phyloP scores from a whole-genome alignment of 768 basidiomycete species.

The Coprinopsis sp. region DNA sequence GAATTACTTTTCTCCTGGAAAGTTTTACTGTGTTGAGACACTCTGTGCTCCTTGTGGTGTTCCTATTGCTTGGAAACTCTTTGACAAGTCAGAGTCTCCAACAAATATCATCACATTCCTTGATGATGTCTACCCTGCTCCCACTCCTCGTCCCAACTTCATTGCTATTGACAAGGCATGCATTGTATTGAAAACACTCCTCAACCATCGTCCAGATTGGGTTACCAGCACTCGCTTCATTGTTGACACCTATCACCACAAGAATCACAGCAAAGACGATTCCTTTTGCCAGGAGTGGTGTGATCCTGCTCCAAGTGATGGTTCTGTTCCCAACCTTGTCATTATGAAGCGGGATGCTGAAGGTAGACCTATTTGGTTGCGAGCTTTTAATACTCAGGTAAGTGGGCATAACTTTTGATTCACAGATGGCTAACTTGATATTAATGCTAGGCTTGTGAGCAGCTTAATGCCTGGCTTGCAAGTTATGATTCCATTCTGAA shows the following conservation, averaged over 20 bases:
- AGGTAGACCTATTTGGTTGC: not conserved
- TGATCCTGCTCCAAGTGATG: conserved; percentile 18
- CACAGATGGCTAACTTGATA: too few species aligned
- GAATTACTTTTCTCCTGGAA: conserved; percentile 1
- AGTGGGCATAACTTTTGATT: too few species aligned
- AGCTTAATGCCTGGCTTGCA: conserved; percentile 28
- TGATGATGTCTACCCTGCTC: conserved; percentile 9
- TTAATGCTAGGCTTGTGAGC: too few species aligned
- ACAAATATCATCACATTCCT: conserved; percentile 16
- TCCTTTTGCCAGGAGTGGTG: conserved; percentile 13
- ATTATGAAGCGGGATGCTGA: not conserved
- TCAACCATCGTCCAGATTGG: conserved; percentile 10
- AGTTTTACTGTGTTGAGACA: conserved; percentile 1
- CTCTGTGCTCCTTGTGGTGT: conserved; percentile 2
- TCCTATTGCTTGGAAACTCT: not conserved
- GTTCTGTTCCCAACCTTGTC: conserved; percentile 16
- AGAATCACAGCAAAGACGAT: too few species aligned
- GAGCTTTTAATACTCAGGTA: conserved; percentile 27
- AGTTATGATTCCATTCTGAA: conserved; percentile 19
- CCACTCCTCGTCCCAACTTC: conserved; percentile 8
- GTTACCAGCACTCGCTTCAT: conserved; percentile 16
- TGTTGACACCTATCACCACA: conserved; percentile 22
- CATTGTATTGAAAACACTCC: conserved; percentile 6
- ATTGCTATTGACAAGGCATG: conserved; percentile 13
- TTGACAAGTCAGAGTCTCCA: conserved; percentile 14